phyloP scores from a whole-genome alignment of 148 eudicot species.

The Chenopodium album region DNA sequence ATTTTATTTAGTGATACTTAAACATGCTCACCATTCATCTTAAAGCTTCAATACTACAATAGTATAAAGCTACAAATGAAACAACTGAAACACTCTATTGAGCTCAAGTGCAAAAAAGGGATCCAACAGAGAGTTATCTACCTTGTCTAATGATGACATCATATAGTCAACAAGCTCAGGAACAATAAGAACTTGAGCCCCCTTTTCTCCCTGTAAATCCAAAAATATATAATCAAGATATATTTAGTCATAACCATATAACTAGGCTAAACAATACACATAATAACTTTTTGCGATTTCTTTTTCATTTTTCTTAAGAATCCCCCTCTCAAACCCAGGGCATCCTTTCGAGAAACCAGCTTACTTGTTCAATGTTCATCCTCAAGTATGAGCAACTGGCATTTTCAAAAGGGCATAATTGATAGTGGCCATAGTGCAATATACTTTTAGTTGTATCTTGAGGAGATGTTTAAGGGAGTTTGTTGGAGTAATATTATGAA shows the following conservation, averaged over 20 bases:
- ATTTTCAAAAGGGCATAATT: too few relatives aligned
- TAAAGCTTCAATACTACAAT: neutral
- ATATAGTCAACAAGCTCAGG: constrained; percentile 87
- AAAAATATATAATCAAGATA: constrained; percentile 14
- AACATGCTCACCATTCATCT: neutral
- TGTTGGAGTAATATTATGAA: too few relatives aligned
- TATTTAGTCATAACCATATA: constrained; percentile 2
- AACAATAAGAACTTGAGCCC: constrained; percentile 86
- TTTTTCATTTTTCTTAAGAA: neutral
- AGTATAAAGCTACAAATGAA: neutral
- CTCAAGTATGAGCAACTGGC: too few relatives aligned
- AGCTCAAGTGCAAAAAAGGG: neutral
- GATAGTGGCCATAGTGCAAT: too few relatives aligned
- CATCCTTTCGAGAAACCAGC: neutral
- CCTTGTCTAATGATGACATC: constrained; percentile 76
- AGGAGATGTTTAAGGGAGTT: too few relatives aligned
- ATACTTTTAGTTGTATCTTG: too few relatives aligned
- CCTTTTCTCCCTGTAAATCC: constrained; percentile 72
- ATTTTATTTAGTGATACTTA: neutral
- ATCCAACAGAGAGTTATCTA: constrained; percentile 19
- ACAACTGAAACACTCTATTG: neutral
- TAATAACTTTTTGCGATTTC: neutral
- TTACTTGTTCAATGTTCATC: constrained; percentile 4
- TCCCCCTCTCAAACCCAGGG: neutral
- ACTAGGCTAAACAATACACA: neutral